Evolutionary conservation across 768 basidiomycete genomes (phyloP).

Genomic region (Tubosaeta sp.): DNA sequence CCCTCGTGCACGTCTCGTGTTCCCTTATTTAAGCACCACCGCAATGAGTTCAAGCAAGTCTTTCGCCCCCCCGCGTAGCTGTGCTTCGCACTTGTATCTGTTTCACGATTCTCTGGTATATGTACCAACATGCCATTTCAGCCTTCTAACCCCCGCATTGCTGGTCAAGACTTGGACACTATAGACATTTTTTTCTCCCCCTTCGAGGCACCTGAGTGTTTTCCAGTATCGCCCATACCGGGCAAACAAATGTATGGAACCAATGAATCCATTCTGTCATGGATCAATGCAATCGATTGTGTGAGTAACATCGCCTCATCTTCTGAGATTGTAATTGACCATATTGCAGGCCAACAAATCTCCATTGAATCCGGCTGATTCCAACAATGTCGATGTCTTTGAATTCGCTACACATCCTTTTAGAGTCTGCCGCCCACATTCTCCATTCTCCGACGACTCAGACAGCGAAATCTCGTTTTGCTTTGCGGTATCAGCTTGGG

Average conservation of each 20-base stretch:
- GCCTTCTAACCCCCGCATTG: slow-evolving; percentile 19
- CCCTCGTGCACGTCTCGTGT: slow-evolving; percentile 2
- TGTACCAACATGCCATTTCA: slow-evolving; percentile 18
- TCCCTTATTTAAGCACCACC: slow-evolving; percentile 19
- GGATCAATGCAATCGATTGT: slow-evolving; percentile 23
- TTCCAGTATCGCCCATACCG: slow-evolving; percentile 1
- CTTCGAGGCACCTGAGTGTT: slow-evolving; percentile 1
- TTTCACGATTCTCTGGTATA: slow-evolving; percentile 7
- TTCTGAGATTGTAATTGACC: not conserved
- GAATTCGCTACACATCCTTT: slow-evolving; percentile 20
- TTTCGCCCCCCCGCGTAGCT: slow-evolving; percentile 21
- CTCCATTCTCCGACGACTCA: slow-evolving; percentile 22
- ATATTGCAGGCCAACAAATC: slow-evolving; percentile 13
- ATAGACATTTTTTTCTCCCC: slow-evolving; percentile 13
- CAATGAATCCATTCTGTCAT: slow-evolving; percentile 22
- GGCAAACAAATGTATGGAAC: slow-evolving; percentile 23
- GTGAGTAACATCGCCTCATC: slow-evolving; percentile 13
- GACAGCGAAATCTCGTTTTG: slow-evolving; percentile 16
- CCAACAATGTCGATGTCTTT: slow-evolving; percentile 3
- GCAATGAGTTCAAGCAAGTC: not conserved
- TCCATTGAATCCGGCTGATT: slow-evolving; percentile 1
- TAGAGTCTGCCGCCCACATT: slow-evolving; percentile 8
- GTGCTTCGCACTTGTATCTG: slow-evolving; percentile 23
- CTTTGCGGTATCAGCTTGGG: slow-evolving; percentile 18
- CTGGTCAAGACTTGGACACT: slow-evolving; percentile 26